Evolutionary conservation across 106 monocot genomes (phyloP).

Genomic region (Iris macrosiphon): DNA sequence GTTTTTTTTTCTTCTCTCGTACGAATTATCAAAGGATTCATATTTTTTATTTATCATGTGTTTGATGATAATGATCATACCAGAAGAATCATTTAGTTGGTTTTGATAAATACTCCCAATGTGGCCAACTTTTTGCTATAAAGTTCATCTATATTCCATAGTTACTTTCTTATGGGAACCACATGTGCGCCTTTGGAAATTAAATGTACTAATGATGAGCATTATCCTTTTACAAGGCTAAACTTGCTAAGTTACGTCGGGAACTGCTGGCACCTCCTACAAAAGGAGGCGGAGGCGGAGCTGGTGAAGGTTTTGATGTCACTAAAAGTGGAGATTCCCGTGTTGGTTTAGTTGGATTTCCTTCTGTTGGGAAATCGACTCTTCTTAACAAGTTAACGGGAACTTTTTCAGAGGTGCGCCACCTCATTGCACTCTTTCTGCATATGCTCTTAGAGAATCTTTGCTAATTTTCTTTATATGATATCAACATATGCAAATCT

Average conservation of each 20-base stretch:
- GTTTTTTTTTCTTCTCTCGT: no score
- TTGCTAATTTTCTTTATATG: not conserved
- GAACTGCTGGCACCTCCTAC: slow-evolving; percentile 80
- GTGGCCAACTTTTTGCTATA: no score
- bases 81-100: no score
- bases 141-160: no score
- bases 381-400: slow-evolving; percentile 95
- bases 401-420: slow-evolving; percentile 87
- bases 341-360: slow-evolving; percentile 96
- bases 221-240: slow-evolving; percentile 56
- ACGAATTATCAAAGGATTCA: no score
- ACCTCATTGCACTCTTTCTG: not conserved
- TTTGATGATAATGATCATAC: no score
- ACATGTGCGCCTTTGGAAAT: no score
- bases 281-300: slow-evolving; percentile 89
- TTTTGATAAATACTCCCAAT: no score
- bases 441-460: not conserved
- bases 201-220: no score
- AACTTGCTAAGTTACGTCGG: slow-evolving; percentile 90
- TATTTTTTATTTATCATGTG: no score
- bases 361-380: slow-evolving; percentile 98
- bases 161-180: no score
- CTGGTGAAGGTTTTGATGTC: slow-evolving; percentile 99
- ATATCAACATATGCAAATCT: not conserved
- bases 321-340: slow-evolving; percentile 99